These are phyloP conservation scores for Aurinia saxatilis DNA, from an alignment of 345 rosid genomes.

Conservation along the genomic window DNA sequence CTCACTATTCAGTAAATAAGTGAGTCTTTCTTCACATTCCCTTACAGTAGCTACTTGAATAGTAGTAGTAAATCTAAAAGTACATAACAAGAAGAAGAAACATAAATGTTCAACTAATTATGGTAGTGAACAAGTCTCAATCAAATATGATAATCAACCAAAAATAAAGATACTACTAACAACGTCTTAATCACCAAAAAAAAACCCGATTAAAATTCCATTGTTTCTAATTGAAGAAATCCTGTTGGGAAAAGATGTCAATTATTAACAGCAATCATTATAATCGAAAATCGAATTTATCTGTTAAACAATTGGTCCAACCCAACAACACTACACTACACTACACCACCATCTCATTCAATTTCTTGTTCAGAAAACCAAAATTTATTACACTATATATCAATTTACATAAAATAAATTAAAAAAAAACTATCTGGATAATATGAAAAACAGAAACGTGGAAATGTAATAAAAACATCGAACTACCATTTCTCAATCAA, in stretches of 20 bases:
- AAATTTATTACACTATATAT: background rate
- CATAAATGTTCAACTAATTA: background rate
- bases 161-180: background rate
- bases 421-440: background rate
- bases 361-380: background rate
- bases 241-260: slow-evolving; percentile 12
- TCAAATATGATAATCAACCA: background rate
- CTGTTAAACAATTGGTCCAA: slow-evolving; percentile 25
- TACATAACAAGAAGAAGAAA: background rate
- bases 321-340: too few species aligned
- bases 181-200: background rate
- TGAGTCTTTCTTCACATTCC: background rate
- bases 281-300: slow-evolving; percentile 9
- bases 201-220: background rate
- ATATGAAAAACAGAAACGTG: slow-evolving; percentile 2
- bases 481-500: slow-evolving; percentile 4
- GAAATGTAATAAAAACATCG: slow-evolving; percentile 8
- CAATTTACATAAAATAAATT: background rate
- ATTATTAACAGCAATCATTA: slow-evolving; percentile 24
- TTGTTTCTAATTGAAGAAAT: slow-evolving; percentile 6
- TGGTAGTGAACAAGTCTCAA: slow-evolving; percentile 9
- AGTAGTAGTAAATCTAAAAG: background rate
- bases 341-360: slow-evolving; percentile 19
- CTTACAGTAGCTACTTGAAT: too few species aligned
- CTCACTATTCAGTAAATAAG: background rate